phyloP scores from a whole-genome alignment of 371 early-diverging fungal genomes.

The Dentiscutata heterogama region DNA sequence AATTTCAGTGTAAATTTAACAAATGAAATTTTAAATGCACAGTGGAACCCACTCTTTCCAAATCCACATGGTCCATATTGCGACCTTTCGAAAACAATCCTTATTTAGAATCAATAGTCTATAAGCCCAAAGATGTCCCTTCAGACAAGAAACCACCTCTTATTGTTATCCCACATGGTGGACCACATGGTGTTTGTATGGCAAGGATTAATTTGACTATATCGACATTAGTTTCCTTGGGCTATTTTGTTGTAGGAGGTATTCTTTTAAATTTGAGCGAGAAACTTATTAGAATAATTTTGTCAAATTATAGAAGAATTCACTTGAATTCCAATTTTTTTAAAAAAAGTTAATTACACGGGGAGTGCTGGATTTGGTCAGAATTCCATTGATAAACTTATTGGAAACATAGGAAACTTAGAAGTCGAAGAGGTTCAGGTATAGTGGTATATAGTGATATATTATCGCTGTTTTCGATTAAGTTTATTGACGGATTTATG shows the following conservation, averaged over 20 bases:
- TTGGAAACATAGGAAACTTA: constrained; percentile 73
- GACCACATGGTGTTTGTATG: constrained; percentile 63
- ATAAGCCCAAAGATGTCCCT: not conserved
- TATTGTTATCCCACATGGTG: constrained; percentile 70
- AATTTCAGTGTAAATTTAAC: not conserved
- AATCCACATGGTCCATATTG: not conserved
- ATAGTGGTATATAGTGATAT: constrained; percentile 40
- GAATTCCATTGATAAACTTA: constrained; percentile 62
- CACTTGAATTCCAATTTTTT: not conserved
- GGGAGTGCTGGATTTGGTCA: constrained; percentile 81
- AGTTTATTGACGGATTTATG: not conserved
- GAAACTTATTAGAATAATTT: not conserved
- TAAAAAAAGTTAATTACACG: constrained; percentile 73
- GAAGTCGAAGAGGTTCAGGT: constrained; percentile 72
- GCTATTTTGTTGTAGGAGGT: constrained; percentile 61
- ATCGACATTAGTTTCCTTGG: constrained; percentile 57
- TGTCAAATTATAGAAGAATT: constrained; percentile 56
- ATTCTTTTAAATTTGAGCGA: not conserved
- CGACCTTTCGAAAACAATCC: not conserved
- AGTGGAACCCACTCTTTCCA: constrained; percentile 1
- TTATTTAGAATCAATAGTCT: not conserved
- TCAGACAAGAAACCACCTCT: constrained; percentile 48
- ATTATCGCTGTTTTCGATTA: constrained; percentile 44
- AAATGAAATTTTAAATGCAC: not conserved
- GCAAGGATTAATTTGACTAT: constrained; percentile 52